Conservation (phyloP, 768 basidiomycete genomes). For the Boletus rubescentipes region DNA sequence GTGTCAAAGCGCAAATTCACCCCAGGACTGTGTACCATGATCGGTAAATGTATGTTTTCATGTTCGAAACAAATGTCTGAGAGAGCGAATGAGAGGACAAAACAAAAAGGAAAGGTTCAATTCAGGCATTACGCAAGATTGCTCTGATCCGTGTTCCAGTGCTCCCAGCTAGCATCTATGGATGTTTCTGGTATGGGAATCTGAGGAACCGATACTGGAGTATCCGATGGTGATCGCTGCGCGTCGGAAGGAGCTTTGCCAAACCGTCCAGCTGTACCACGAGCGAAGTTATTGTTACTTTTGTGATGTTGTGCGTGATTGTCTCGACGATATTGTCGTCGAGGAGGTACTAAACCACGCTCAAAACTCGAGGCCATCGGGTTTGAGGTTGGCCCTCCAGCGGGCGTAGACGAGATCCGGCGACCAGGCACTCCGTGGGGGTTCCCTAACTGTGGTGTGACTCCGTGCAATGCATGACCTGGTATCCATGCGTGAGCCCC, state of each 20-base stretch:
- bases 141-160: slow-evolving; percentile 12
- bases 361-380: slow-evolving; percentile 20
- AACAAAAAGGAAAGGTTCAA: background rate
- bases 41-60: background rate
- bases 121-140: slow-evolving; percentile 3
- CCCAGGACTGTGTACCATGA: background rate
- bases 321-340: slow-evolving; percentile 33
- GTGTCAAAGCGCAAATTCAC: background rate
- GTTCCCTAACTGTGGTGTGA: slow-evolving; percentile 17
- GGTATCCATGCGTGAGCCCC: slow-evolving; percentile 28
- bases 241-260: slow-evolving; percentile 16
- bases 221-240: slow-evolving; percentile 19
- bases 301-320: slow-evolving; percentile 29
- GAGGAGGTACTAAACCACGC: slow-evolving; percentile 26
- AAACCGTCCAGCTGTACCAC: slow-evolving; percentile 22
- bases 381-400: slow-evolving; percentile 14
- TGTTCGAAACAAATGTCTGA: background rate
- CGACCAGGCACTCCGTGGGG: slow-evolving; percentile 15
- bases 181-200: slow-evolving; percentile 7
- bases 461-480: slow-evolving; percentile 24
- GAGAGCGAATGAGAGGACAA: slow-evolving; percentile 10
- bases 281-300: slow-evolving; percentile 22
- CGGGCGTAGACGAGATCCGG: slow-evolving; percentile 13
- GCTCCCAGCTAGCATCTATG: slow-evolving; percentile 21
- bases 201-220: slow-evolving; percentile 10